A percentile compares a stretch with the other conserved stretches of the same genome.
These are phyloP conservation scores for Erythrobasidium hasegawianum DNA, from an alignment of 1,284 basidiomycete genomes.

Conservation along the genomic window DNA sequence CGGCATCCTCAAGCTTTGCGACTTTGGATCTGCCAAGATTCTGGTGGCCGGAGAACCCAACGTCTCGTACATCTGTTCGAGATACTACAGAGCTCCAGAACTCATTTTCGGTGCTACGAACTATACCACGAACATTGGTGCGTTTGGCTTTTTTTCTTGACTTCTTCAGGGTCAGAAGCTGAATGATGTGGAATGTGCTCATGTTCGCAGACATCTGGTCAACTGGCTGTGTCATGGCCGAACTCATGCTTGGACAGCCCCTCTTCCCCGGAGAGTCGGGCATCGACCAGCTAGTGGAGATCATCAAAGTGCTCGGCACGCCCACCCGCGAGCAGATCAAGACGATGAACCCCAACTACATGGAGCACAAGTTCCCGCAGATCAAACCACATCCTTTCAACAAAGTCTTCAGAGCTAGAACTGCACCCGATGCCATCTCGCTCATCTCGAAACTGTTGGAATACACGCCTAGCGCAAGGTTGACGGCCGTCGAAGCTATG, in stretches of 20 bases:
- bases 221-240: constrained; percentile 99
- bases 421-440: constrained; percentile 91
- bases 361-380: constrained; percentile 99
- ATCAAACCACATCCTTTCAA: constrained; percentile 96
- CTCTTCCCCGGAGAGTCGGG: constrained; percentile 99
- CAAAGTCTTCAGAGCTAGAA: constrained; percentile 98
- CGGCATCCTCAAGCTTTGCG: constrained; percentile 94
- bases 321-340: constrained; percentile 99
- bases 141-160: constrained; percentile 50
- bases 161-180: not conserved
- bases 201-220: constrained; percentile 93
- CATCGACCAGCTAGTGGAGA: constrained; percentile 99
- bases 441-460: constrained; percentile 91
- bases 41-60: constrained; percentile 96
- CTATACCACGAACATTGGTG: constrained; percentile 99
- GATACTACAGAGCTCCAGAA: constrained; percentile 98
- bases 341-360: constrained; percentile 99
- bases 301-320: constrained; percentile 99
- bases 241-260: constrained; percentile 97
- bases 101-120: constrained; percentile 99
- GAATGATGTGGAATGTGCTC: no score
- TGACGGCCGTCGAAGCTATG: constrained; percentile 82
- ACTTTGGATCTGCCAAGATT: constrained; percentile 99
- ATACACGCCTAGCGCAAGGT: constrained; percentile 88
- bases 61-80: constrained; percentile 98